phyloP scores from a whole-genome alignment of 352 stramenopile genomes.

The Pythium aristosporum region DNA sequence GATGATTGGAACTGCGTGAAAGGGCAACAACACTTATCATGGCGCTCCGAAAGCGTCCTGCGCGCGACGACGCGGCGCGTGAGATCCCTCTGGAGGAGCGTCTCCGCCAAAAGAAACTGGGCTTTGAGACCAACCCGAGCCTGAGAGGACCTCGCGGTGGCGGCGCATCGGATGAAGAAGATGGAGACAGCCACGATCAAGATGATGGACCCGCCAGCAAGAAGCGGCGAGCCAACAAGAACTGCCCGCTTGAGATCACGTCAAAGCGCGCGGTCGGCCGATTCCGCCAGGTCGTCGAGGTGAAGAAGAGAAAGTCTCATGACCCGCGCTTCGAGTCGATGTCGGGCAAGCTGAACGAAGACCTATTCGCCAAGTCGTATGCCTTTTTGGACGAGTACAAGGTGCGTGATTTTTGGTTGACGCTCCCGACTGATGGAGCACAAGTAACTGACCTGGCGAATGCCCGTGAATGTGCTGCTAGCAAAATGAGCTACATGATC shows the following conservation, averaged over 20 bases:
- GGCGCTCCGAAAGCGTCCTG: slow-evolving; percentile 16
- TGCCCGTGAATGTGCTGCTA: slow-evolving; percentile 15
- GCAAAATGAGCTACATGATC: slow-evolving; percentile 79
- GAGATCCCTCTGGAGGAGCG: slow-evolving; percentile 80
- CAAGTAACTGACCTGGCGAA: neutral
- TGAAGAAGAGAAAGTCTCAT: slow-evolving; percentile 65
- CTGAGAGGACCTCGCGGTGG: slow-evolving; percentile 12
- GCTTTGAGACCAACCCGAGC: slow-evolving; percentile 39
- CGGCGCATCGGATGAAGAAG: slow-evolving; percentile 6
- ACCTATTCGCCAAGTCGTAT: slow-evolving; percentile 88
- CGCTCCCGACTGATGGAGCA: neutral
- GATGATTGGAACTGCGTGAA: slow-evolving; percentile 27
- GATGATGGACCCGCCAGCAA: slow-evolving; percentile 15
- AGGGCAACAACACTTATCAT: slow-evolving; percentile 15
- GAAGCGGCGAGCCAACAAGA: slow-evolving; percentile 72
- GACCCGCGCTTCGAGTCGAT: slow-evolving; percentile 89
- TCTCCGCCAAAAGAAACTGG: slow-evolving; percentile 75
- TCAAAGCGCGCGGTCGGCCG: slow-evolving; percentile 82
- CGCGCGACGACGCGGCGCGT: slow-evolving; percentile 26
- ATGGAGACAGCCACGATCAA: slow-evolving; percentile 23
- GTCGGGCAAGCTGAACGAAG: slow-evolving; percentile 85
- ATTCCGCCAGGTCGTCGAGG: slow-evolving; percentile 78
- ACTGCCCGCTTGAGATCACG: slow-evolving; percentile 82
- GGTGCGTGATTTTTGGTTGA: slow-evolving; percentile 20
- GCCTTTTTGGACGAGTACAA: slow-evolving; percentile 90